Base-by-base conservation (phyloP, 2,329 filamentous ascomycete species). In the Diaporthe sp. region DNA sequence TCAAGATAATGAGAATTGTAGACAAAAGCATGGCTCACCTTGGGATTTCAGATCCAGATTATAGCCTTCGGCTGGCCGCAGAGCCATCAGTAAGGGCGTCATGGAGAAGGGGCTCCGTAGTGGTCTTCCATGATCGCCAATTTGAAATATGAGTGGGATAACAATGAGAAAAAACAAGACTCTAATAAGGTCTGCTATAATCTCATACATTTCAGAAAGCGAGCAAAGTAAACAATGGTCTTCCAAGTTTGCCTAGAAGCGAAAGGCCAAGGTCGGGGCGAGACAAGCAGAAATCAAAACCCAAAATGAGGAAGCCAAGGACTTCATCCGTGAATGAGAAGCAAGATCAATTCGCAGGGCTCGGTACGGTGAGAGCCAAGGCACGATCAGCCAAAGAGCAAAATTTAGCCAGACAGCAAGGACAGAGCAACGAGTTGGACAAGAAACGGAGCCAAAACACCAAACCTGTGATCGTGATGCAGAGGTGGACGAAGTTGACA, bases 41-140 rank as follows among this genome's bases (percentile, higher is more conserved):
- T 55, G 53, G 4, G 74, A 75, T 10, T 30, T 59, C 9, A 68
- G 47, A 19, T 74, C 55, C n/a, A 75, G 37, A 10, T 42, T 61
- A 27, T 74, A 53, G 39, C 68, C 61, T n/a, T 39, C 47, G 53
- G 13, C 61, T 59, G 61, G 39, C 15, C 42, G 22, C 22, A 32
- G 22, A 8, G 4, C 30, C 2, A 65, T 12, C 15, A 74, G 22
- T 25, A 74, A n/a, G 5, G 15, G 35, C 37, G 6, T 32, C 37
- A 15, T 42, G 2, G 9, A 3, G n/a, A 39, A 22, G 7, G 30
- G 17, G 1, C 17, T 30, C 27, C 63, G 47, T 19, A 27, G 19
- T 2, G 4, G 8, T 37, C 22, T 68, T 7, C 5, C 44, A 30
- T 53, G 15, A 13, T 30, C 15, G 15, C 8, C 6, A 12, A n/a